A percentile compares a stretch with the other conserved stretches of the same genome.
phyloP scores from a whole-genome alignment of 2,329 filamentous ascomycete species.

The Ceratocystis ficicola region DNA sequence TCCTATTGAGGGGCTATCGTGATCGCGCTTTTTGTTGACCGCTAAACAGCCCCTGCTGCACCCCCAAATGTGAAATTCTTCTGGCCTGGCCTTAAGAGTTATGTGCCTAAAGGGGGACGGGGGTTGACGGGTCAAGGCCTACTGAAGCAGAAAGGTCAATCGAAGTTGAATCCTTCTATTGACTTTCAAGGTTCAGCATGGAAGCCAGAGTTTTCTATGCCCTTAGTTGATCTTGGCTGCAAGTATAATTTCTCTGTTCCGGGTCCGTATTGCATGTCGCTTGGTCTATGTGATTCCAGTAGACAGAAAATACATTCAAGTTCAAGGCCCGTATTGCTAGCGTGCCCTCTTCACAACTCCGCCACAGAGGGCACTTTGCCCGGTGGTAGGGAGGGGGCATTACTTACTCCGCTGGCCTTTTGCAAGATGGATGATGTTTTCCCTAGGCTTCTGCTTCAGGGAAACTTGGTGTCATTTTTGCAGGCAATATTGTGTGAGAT shows the following conservation, averaged over 20 bases:
- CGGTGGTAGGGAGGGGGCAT: neutral
- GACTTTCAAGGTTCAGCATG: neutral
- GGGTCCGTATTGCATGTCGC: neutral
- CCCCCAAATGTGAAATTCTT: neutral
- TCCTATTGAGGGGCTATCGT: neutral
- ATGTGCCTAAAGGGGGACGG: neutral
- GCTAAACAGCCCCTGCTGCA: neutral
- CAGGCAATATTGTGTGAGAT: too few relatives aligned
- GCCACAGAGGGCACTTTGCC: neutral
- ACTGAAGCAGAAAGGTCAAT: neutral
- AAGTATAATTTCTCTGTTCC: neutral
- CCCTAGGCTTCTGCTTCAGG: too few relatives aligned
- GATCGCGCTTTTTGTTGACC: neutral
- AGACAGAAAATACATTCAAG: too few relatives aligned
- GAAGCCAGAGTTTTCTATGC: neutral
- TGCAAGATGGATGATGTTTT: too few relatives aligned
- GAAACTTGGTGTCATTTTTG: too few relatives aligned
- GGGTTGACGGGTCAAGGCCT: neutral
- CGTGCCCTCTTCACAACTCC: slow-evolving; percentile 8
- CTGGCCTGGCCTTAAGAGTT: neutral
- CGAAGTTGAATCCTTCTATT: neutral
- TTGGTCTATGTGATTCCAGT: too few relatives aligned
- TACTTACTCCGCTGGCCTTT: too few relatives aligned
- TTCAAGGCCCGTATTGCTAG: slow-evolving; percentile 3
- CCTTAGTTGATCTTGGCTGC: neutral